Conservation (phyloP, 345 rosid genomes). For the Camelina hispida region DNA sequence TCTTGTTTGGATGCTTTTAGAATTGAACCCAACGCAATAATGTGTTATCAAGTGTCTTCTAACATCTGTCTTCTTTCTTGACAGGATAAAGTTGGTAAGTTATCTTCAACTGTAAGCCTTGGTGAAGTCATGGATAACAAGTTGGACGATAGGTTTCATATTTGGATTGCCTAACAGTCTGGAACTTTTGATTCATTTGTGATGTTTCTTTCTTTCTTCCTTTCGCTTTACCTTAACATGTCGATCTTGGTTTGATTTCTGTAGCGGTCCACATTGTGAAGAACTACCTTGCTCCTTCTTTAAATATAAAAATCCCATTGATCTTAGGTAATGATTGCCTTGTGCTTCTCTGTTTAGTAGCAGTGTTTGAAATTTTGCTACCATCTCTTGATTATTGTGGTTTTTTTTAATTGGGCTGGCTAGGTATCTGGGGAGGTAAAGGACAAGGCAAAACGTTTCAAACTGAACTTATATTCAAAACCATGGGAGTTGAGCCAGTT, state of each 20-base stretch:
- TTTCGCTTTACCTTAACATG: neutral
- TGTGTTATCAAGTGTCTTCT: neutral
- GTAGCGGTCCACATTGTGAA: constrained; percentile 89
- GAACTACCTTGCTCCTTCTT: constrained; percentile 80
- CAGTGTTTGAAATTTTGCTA: constrained; percentile 15
- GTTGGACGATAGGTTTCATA: constrained; percentile 9
- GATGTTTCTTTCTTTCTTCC: neutral
- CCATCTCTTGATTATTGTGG: constrained; percentile 19
- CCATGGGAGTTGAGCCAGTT: constrained; percentile 91
- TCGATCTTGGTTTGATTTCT: constrained; percentile 15
- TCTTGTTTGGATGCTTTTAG: neutral
- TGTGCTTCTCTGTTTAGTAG: constrained; percentile 6
- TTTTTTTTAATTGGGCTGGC: neutral
- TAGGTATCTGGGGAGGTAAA: constrained; percentile 99
- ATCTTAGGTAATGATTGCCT: constrained; percentile 63
- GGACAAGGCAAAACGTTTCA: constrained; percentile 98
- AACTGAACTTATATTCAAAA: constrained; percentile 89
- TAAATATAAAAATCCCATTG: constrained; percentile 77
- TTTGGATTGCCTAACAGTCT: constrained; percentile 7
- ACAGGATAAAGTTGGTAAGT: constrained; percentile 99
- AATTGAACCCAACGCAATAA: neutral
- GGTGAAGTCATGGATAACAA: constrained; percentile 34
- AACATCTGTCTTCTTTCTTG: constrained; percentile 8
- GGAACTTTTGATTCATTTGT: constrained; percentile 17
- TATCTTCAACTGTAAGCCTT: constrained; percentile 40